Evolutionary conservation across 2,329 filamentous ascomycete species (phyloP), one percentile per base, ranked within the genome.

Genomic region (Cytospora piceicola): DNA sequence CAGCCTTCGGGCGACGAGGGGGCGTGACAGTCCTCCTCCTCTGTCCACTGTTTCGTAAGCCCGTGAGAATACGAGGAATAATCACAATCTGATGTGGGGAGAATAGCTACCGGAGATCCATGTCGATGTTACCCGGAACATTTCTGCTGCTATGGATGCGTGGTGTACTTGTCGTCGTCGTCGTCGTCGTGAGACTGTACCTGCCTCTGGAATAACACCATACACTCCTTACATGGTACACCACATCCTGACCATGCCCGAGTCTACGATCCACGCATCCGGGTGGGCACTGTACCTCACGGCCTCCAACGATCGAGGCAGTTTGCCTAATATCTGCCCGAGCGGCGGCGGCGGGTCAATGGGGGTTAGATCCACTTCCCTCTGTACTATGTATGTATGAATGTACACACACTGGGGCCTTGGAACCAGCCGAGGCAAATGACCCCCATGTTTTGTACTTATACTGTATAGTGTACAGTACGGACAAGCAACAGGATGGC

Each of bases 391-490:
- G 30, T 32, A 9, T 32, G 30, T 32, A 32, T 9, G 30, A 5
- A 32, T 32, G 30, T 32, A 32, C n/a, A 9, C 9, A 32, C 30
- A 32, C 30, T 46, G 14, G 46, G 46, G 11, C 46, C 46, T 49
- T 49, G 46, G 46, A 49, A 49, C 24, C 46, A 49, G 22, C n/a
- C 58, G 29, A 51, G 42, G 51, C 58, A 60, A n/a, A 51, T 17
- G 15, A 36, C 34, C 34, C 11, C 1, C 34, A 14, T 15, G 34
- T 36, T 7, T 36, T 36, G 32, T 36, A 36, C 32, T 11, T 32
- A 32, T 32, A 42, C 24, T 7, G 11, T 3, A 49, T 8, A 2
- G 42, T 46, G 42, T 46, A 46, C 20, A 12, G 54, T 57, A 32
- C 54, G 9, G 12, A 36, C 59, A 53, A 32, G 51, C 20, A 57